These are phyloP conservation scores for Carex myosuroides DNA, from an alignment of 176 grass and related monocot genomes.

Conservation along the genomic window DNA sequence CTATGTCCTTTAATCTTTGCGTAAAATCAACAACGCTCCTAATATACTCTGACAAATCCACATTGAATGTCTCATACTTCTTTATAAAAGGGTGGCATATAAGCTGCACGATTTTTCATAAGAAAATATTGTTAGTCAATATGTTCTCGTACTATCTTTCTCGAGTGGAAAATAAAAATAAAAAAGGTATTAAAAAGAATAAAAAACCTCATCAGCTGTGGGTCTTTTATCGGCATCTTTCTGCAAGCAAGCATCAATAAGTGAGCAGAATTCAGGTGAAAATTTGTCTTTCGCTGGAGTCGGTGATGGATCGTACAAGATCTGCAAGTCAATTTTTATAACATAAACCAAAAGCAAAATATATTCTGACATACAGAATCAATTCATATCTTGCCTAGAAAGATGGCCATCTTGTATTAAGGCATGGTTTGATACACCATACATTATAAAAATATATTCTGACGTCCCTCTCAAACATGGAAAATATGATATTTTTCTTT, in stretches of 20 bases:
- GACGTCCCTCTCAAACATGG: neutral
- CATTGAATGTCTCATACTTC: conserved; percentile 40
- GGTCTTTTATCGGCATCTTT: conserved; percentile 80
- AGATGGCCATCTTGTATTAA: neutral
- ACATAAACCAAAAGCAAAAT: conserved; percentile 5
- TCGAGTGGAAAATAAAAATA: neutral
- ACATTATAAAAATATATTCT: neutral
- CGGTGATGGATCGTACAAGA: conserved; percentile 87
- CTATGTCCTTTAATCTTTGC: conserved; percentile 75
- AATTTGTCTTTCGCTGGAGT: conserved; percentile 52
- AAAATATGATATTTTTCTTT: neutral
- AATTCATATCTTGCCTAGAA: neutral
- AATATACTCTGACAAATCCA: conserved; percentile 67
- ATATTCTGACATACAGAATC: neutral
- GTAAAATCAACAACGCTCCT: conserved; percentile 67
- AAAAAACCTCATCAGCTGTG: conserved; percentile 48
- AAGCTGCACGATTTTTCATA: conserved; percentile 45
- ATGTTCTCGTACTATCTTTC: neutral
- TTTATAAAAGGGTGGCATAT: conserved; percentile 82
- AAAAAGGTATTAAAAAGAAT: neutral
- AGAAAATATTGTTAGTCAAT: conserved; percentile 14
- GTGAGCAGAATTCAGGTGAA: conserved; percentile 80
- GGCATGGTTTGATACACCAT: neutral
- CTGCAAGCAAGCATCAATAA: conserved; percentile 79
- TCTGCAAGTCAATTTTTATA: conserved; percentile 37